Conservation (phyloP, 306 rosid species). For the Acacia acuminata region DNA sequence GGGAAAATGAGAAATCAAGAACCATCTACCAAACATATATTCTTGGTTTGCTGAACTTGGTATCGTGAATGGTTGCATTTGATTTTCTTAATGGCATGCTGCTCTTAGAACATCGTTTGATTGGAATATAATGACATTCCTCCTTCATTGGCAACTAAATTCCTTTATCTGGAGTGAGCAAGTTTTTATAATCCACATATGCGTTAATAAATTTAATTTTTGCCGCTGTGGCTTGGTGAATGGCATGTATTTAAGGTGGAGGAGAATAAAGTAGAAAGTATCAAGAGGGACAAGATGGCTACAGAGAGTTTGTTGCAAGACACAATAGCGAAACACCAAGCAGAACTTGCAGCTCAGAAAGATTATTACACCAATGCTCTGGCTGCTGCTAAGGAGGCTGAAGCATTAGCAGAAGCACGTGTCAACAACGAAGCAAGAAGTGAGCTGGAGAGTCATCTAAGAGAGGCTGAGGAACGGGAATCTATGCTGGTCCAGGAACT, state of each 20-base stretch:
- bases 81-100: not conserved
- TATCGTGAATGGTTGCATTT: not conserved
- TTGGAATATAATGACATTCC: not conserved
- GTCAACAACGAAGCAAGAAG: constrained; percentile 74
- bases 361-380: constrained; percentile 72
- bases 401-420: constrained; percentile 71
- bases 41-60: not conserved
- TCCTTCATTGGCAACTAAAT: not conserved
- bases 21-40: no score
- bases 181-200: not conserved
- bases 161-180: not conserved
- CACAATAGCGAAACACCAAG: constrained; percentile 74
- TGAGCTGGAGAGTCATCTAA: constrained; percentile 70
- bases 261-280: constrained; percentile 82
- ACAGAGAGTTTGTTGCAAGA: constrained; percentile 78
- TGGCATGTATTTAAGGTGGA: constrained; percentile 54
- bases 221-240: not conserved
- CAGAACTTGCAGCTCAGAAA: constrained; percentile 69
- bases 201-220: not conserved
- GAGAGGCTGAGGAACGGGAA: constrained; percentile 84
- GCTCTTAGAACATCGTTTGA: not conserved
- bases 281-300: constrained; percentile 78
- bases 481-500: constrained; percentile 92
- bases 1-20: constrained; percentile 17
- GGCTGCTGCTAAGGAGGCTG: constrained; percentile 81